Base-by-base conservation (phyloP, 768 basidiomycete genomes). In the Amanita jacksonii region DNA sequence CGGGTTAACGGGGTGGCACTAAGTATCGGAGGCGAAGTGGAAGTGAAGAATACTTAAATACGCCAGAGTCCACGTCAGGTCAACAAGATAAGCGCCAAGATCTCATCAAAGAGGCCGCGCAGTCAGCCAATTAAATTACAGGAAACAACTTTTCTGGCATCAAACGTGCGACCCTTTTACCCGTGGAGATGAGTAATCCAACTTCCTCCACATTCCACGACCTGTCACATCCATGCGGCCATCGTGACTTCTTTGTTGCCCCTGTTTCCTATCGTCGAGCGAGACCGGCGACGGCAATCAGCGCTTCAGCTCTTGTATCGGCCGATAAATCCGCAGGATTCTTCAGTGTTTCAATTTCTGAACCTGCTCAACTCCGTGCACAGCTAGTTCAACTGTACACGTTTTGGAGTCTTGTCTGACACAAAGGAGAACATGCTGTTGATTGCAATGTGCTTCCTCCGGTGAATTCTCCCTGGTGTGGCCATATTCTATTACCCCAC, bases 391-490 rank as follows among this genome's bases (percentile, higher is more conserved):
- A n/a, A n/a, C n/a, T n/a, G n/a, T n/a, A n/a, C n/a, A n/a, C n/a
- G n/a, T n/a, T n/a, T n/a, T n/a, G n/a, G 3, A 57, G 56, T 40
- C 66, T 86, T 48, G 64, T 82, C 43, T 82, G 84, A 15, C 47
- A 69, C 47, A 84, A 83, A 59, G 81, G 79, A 41, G 49, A 48
- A 34, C 70, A 74, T 58, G 68, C 81, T 41, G 77, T 85, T 20
- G 76, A 85, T 56, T 63, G 60, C 25, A 30, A 57, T 19, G 72
- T 76, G 7, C 57, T 60, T 38, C 81, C 84, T 5, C 63, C 72
- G 4, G 63, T 63, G 6, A 86, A 85, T 59, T 83, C 85, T 27
- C 44, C 68, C 6, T 88, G 86, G 85, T 88, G 52, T 31, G 60
- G 35, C 24, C 46, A 24, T 38, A 19, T 45, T 37, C 38, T 47